Conservation (phyloP, 2,329 filamentous ascomycete species). For the Metarhizium anisopliae region DNA sequence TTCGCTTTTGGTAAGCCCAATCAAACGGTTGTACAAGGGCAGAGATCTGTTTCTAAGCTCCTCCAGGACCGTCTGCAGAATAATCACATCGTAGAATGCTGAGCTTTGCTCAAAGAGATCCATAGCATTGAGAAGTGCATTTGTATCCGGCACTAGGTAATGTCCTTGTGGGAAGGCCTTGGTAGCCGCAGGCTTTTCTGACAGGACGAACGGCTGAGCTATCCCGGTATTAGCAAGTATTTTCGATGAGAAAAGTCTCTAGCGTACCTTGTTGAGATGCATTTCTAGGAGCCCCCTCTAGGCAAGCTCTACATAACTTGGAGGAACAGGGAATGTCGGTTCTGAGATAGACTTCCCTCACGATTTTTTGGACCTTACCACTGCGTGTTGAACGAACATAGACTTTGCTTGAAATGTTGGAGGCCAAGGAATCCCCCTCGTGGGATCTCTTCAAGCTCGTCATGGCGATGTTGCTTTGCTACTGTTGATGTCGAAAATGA, state of each 20-base stretch:
- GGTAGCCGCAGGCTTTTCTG: constrained; percentile 77
- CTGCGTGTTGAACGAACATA: constrained; percentile 91
- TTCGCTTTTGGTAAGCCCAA: constrained; percentile 86
- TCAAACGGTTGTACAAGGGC: constrained; percentile 87
- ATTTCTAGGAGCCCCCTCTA: constrained; percentile 66
- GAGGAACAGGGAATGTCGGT: constrained; percentile 98
- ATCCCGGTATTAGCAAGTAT: constrained; percentile 1
- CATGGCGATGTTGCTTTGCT: constrained; percentile 32
- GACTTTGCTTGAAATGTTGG: constrained; percentile 87
- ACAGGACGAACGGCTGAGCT: constrained; percentile 81
- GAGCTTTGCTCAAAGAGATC: constrained; percentile 89
- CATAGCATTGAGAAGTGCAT: constrained; percentile 91
- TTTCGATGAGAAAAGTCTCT: background rate
- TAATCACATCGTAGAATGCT: constrained; percentile 92
- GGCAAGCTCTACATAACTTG: constrained; percentile 70
- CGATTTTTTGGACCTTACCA: constrained; percentile 98
- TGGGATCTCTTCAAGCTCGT: constrained; percentile 55
- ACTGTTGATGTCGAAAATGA: constrained; percentile 4
- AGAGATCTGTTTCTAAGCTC: constrained; percentile 90
- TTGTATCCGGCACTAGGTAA: constrained; percentile 93
- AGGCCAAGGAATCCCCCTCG: constrained; percentile 43
- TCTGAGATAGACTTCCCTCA: constrained; percentile 89
- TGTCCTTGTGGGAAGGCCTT: constrained; percentile 77
- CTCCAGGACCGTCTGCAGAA: constrained; percentile 92
- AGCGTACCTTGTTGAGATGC: constrained; percentile 64